Conservation (phyloP, 2,329 filamentous ascomycete species). For the Calonectria leucothoes region DNA sequence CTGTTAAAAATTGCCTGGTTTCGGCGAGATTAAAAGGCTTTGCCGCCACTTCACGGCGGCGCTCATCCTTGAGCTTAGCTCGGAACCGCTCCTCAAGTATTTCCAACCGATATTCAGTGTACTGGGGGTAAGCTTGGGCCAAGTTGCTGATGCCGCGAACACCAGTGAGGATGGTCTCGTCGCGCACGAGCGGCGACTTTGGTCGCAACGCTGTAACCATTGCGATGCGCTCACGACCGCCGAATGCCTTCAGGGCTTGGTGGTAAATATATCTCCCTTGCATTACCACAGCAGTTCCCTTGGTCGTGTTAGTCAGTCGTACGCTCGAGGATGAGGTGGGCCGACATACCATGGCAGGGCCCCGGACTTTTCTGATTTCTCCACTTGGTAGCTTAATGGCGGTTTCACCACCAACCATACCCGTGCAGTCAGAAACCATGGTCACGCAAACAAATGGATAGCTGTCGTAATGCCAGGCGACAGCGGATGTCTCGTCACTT, state of each 20-base stretch:
- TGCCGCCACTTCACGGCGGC: not conserved
- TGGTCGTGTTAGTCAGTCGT: constrained; percentile 29
- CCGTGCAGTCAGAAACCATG: constrained; percentile 72
- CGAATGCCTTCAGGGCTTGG: constrained; percentile 60
- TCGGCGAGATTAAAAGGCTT: not conserved
- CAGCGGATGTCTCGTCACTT: constrained; percentile 51
- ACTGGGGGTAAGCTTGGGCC: constrained; percentile 69
- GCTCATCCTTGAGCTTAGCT: not conserved
- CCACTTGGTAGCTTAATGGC: constrained; percentile 64
- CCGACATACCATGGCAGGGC: constrained; percentile 62
- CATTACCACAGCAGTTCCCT: constrained; percentile 70
- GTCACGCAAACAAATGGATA: constrained; percentile 75
- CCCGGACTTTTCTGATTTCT: constrained; percentile 66
- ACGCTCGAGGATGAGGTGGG: not conserved
- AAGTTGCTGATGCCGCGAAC: constrained; percentile 69
- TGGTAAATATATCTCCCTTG: constrained; percentile 76
- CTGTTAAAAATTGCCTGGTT: not conserved
- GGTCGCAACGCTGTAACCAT: constrained; percentile 72
- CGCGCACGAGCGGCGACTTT: constrained; percentile 61
- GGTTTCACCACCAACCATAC: constrained; percentile 75
- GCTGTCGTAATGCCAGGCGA: constrained; percentile 73
- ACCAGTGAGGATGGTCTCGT: constrained; percentile 70
- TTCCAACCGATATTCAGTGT: constrained; percentile 70
- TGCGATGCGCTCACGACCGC: constrained; percentile 62
- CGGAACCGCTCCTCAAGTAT: constrained; percentile 54